Conservation (phyloP, 2,329 filamentous ascomycete genomes). For the Zymoseptoria passerinii region DNA sequence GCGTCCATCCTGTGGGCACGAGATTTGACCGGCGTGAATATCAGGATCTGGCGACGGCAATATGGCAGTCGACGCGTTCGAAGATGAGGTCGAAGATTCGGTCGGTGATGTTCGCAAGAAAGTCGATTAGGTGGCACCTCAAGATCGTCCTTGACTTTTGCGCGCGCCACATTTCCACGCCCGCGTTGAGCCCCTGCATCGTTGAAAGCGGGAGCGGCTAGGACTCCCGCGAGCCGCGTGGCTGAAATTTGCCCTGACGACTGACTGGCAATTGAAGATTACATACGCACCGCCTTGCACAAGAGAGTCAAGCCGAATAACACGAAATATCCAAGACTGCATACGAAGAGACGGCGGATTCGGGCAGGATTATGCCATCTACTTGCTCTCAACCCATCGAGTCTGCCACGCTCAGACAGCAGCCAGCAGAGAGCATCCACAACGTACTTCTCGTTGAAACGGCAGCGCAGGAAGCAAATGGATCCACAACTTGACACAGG, state of each 20-base stretch:
- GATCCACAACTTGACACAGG: background rate
- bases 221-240: too few species aligned
- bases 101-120: background rate
- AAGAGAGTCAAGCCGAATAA: too few species aligned
- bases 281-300: too few species aligned
- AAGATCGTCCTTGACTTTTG: background rate
- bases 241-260: too few species aligned
- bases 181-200: background rate
- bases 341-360: too few species aligned
- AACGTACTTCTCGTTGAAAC: background rate
- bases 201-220: background rate
- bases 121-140: background rate
- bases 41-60: background rate
- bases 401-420: background rate
- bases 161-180: background rate
- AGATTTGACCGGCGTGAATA: background rate
- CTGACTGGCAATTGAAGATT: too few species aligned
- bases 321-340: too few species aligned
- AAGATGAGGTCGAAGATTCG: background rate
- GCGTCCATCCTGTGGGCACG: constrained; percentile 60
- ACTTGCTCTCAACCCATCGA: background rate
- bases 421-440: background rate
- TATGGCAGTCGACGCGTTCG: background rate
- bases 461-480: background rate
- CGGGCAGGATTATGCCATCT: background rate